A percentile compares a stretch with the other conserved stretches of the same genome.
Conservation (phyloP, 768 basidiomycete species). For the Russula sp. region DNA sequence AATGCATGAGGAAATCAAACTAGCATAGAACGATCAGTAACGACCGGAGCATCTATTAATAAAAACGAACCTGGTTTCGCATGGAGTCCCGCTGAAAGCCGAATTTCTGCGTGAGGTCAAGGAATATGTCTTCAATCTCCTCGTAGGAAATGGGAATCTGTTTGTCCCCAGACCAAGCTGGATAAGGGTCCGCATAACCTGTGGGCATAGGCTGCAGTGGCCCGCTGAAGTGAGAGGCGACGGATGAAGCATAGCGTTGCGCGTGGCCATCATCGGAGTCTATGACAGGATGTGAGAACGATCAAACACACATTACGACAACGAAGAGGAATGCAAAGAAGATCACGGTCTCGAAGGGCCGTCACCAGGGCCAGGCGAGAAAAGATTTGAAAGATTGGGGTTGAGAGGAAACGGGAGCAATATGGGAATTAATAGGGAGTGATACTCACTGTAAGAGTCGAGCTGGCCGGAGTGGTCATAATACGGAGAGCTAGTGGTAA, state of each 20-base stretch:
- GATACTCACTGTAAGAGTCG: constrained; percentile 24
- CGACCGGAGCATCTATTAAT: constrained; percentile 7
- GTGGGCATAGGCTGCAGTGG: constrained; percentile 23
- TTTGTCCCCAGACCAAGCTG: constrained; percentile 90
- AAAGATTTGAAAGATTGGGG: neutral
- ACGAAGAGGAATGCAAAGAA: neutral
- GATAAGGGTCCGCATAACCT: constrained; percentile 61
- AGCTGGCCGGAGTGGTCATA: constrained; percentile 23
- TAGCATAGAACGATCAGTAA: constrained; percentile 30
- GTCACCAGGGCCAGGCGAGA: neutral
- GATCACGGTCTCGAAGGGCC: no score
- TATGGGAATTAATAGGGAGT: neutral
- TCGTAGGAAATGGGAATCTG: constrained; percentile 96
- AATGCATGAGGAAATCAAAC: constrained; percentile 98
- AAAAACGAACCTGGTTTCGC: constrained; percentile 76
- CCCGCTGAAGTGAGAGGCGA: constrained; percentile 32
- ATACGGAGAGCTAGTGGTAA: constrained; percentile 4
- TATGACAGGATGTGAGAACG: constrained; percentile 22
- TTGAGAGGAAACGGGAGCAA: neutral
- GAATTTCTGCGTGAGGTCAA: constrained; percentile 97
- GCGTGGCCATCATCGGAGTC: constrained; percentile 31
- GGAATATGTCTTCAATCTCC: constrained; percentile 98
- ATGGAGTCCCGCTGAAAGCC: constrained; percentile 96
- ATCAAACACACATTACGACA: neutral
- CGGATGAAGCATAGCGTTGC: constrained; percentile 31